phyloP scores from a whole-genome alignment of 345 rosid species.

The Cardiospermum halicacabum region DNA sequence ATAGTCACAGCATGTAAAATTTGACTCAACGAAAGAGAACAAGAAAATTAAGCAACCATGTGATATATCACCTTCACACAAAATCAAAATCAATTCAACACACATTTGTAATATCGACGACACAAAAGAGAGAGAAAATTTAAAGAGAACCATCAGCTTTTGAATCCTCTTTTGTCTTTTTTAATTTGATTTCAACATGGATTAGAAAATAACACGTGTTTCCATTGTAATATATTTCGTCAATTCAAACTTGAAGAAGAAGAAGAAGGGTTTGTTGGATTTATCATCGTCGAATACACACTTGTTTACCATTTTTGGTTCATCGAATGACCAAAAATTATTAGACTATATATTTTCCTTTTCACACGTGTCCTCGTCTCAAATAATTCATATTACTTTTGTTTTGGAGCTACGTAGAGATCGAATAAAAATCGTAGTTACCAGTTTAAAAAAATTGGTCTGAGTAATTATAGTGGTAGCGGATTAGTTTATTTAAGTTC shows the following conservation, averaged over 20 bases:
- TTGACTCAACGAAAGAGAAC: neutral
- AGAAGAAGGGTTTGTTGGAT: too few species aligned
- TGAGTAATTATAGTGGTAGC: too few species aligned
- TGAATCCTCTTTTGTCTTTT: constrained; percentile 8
- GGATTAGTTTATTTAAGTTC: too few species aligned
- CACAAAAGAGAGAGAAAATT: too few species aligned
- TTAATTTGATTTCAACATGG: neutral
- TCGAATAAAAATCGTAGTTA: too few species aligned
- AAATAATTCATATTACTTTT: too few species aligned
- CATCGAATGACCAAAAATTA: neutral
- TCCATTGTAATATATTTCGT: neutral
- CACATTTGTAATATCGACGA: too few species aligned
- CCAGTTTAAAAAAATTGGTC: too few species aligned
- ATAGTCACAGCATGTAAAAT: neutral
- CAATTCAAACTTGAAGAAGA: constrained; percentile 4
- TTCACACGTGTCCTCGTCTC: too few species aligned
- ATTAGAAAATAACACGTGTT: neutral
- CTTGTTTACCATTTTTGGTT: neutral
- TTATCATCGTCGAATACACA: neutral
- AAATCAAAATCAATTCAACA: neutral
- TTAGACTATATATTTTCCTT: neutral
- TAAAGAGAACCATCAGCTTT: neutral
- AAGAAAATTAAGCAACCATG: neutral
- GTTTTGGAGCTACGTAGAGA: too few species aligned
- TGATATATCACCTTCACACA: neutral